Evolutionary conservation across 2,329 filamentous ascomycete genomes (phyloP), one percentile per base, ranked within the genome.

Genomic region (Neurospora crassa): DNA sequence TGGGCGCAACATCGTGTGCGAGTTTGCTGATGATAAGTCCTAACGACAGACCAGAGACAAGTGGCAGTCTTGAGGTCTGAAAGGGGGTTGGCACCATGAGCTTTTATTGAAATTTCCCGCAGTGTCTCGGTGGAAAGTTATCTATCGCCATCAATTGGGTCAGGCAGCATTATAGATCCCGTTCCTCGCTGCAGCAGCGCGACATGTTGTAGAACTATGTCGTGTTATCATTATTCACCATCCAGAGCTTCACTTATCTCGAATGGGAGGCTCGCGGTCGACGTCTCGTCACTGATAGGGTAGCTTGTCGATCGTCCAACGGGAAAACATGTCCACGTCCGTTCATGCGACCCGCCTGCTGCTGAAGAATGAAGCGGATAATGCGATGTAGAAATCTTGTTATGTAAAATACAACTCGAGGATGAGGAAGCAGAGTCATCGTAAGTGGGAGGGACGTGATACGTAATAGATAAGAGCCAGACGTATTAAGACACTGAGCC

Each of bases 1-100:
- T 3, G 73, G 71, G 34, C 74, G 74, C 47, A 79, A 34, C 80
- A 81, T 81, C 24, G 10, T 14, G 37, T 41, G 18, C 8, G 7
- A 37, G 24, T 63, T 7, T 37, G 7, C 53, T 18, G 3, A 37
- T 63, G 10, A 3, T 63, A 8, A 18, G 53, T 63, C 29, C 34
- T 16, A 37, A 34, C 8, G 29, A 63, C 3, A 37, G 53, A 34
- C 7, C 3, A 59, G 53, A n/a, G 16, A 37, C 24, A 63, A 37
- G 24, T 12, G 7, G 16, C 18, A 8, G 3, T 63, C 53, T 18
- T 14, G 14, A 34, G 16, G 29, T 40, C 34, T 20, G 18, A 14
- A 69, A 34, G 24, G 20, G 43, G 43, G 41, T 43, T 42, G 68
- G 41, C 20, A 47, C 11, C n/a, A 43, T 12, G 41, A n/a, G 40